These are phyloP conservation scores for Candida easanensis DNA, from an alignment of 805 yeast genomes.

Conservation along the genomic window DNA sequence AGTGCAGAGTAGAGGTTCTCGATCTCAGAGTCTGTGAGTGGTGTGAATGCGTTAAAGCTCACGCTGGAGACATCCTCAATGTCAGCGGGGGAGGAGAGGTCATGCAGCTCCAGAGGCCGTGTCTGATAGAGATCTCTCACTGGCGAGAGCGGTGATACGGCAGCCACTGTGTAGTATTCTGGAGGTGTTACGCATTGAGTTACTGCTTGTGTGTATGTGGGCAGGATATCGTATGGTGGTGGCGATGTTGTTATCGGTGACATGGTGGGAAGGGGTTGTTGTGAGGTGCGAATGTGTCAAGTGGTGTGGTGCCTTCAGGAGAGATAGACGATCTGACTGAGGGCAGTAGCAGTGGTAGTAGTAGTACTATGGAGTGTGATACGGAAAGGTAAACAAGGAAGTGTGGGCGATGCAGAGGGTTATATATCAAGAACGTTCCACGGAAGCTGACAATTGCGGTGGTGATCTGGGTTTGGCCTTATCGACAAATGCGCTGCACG, in stretches of 20 bases:
- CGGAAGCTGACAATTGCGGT: background rate
- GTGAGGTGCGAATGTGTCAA: background rate
- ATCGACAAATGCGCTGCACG: too few relatives aligned
- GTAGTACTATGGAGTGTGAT: too few relatives aligned
- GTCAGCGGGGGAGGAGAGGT: background rate
- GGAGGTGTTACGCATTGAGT: slow-evolving; percentile 21
- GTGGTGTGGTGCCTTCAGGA: background rate
- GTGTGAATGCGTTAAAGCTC: slow-evolving; percentile 14
- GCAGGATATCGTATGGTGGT: slow-evolving; percentile 3
- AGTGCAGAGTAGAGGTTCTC: slow-evolving; percentile 13
- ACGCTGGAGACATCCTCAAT: slow-evolving; percentile 8
- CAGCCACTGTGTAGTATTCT: slow-evolving; percentile 18
- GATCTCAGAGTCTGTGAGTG: slow-evolving; percentile 13
- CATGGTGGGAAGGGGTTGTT: background rate
- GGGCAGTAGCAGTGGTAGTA: too few relatives aligned
- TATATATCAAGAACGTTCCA: too few relatives aligned
- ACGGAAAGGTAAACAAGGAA: too few relatives aligned
- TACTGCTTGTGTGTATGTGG: slow-evolving; percentile 22
- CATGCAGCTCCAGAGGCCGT: slow-evolving; percentile 4
- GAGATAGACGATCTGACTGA: too few relatives aligned
- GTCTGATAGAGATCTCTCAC: slow-evolving; percentile 12
- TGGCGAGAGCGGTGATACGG: slow-evolving; percentile 15
- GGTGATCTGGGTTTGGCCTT: background rate
- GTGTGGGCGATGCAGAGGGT: too few relatives aligned
- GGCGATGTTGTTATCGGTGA: background rate